Base-by-base conservation (phyloP, 176 grass and related monocot species). In the Phragmites australis region DNA sequence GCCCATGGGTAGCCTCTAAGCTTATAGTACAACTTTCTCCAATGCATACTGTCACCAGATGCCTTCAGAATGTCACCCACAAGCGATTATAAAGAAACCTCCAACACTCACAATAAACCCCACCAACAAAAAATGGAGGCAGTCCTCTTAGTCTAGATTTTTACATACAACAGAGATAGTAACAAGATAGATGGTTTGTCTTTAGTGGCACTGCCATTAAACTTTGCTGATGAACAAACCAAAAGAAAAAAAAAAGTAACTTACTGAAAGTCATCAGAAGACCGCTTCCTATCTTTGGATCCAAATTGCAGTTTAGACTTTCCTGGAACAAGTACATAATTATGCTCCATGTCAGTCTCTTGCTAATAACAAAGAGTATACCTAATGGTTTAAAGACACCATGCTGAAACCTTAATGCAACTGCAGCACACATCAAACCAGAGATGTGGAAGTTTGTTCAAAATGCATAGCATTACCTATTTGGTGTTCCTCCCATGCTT, bases 401-500 rank as follows among this genome's bases (percentile, higher is more conserved):
- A 40, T 76, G 26, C 43, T 45, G 14, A 9, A 74, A 76, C n/a
- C 17, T 78, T 48, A 23, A 72, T 72, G 7, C 47, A n/a, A 60
- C 14, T 48, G 39, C 11, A 25, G 21, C 27, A 15, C 42, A 48
- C 3, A 32, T 27, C 59, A 72, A 45, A 45, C 15, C 12, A 76
- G 22, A 65, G 37, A 70, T 11, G 18, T 5, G 23, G 49, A 43
- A 45, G 31, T 14, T 48, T 46, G 39, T 46, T 53, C 25, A 5
- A 80, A 61, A 61, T 52, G 55, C 61, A 55, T 10, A 10, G 17
- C 17, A 70, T 70, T 81, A 97, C 94, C 92, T 81, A 94, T 97
- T 87, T 97, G 95, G 87, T 97, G 88, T 45, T 94, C 90, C 83
- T 97, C 95, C 95, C 95, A 94, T 50, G 90, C 95, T 87, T 97